Evolutionary conservation across 257 asterid genomes (phyloP), one percentile per base, ranked within the genome.

Genomic region (Solanum corneliomulleri): DNA sequence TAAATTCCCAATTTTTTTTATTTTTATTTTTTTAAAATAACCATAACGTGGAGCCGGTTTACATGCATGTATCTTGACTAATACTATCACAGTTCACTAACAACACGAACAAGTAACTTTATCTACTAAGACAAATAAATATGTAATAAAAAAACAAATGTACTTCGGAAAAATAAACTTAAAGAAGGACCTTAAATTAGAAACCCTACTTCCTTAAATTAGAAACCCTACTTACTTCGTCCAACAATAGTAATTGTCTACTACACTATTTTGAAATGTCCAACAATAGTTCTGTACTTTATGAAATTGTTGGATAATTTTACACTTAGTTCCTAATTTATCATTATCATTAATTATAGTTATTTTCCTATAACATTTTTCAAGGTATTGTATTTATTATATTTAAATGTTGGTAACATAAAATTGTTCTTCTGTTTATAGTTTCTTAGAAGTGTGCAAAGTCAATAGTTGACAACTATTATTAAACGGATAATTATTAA

Each of bases 21-120:
- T 5, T 4, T 23, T 2, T 23, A 2, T 0, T 62, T 23, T 62
- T 2, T n/a, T 62, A 0, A 62, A n/a, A n/a, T 5, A 62, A 21
- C 3, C 1, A 5, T 10, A n/a, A 6, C 11, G 29, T 0, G 11
- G 3, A 23, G 15, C 1, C 2, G 3, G 7, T 13, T 62, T 62
- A 1, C 16, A 11, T 3, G 15, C 11, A n/a, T 11, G 15, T n/a
- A 62, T 11, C 16, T 62, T 62, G 31, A n/a, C 2, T 4, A n/a
- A 62, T n/a, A 56, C 1, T 62, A 1, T 5, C 33, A 62, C 31
- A 8, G 25, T n/a, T 0, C 8, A n/a, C 8, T 2, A n/a, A 11
- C 6, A 62, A 4, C 16, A 62, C 4, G 7, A n/a, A 62, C 13
- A 62, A 0, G 8, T 62, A 62, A 62, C 33, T 62, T 4, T 4